A percentile compares a stretch with the other conserved stretches of the same genome.
phyloP scores from a whole-genome alignment of 495 filamentous ascomycete genomes.

The Podospora tetraspora region DNA sequence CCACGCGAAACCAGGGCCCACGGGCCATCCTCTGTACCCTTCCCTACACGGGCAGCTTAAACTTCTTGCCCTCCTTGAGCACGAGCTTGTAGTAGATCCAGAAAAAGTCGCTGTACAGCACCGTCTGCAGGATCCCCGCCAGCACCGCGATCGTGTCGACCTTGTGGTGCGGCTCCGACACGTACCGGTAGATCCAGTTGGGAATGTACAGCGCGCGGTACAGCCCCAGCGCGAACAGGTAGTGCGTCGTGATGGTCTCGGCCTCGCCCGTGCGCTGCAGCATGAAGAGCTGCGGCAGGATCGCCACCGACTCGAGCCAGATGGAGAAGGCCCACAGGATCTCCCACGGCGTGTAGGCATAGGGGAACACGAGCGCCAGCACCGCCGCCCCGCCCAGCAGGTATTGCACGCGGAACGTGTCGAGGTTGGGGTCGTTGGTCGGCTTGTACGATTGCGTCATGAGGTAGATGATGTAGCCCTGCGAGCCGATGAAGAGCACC shows the following conservation, averaged over 20 bases:
- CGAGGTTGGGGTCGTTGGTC: constrained; percentile 89
- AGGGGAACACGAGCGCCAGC: constrained; percentile 78
- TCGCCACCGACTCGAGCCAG: constrained; percentile 94
- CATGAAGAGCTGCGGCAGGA: constrained; percentile 96
- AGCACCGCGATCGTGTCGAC: constrained; percentile 77
- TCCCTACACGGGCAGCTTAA: constrained; percentile 71
- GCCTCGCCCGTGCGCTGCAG: constrained; percentile 95
- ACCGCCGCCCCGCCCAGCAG: constrained; percentile 73
- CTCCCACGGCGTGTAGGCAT: constrained; percentile 65
- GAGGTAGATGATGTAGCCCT: constrained; percentile 88
- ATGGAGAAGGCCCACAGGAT: constrained; percentile 96
- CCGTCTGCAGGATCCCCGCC: constrained; percentile 85
- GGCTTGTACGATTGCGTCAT: constrained; percentile 96
- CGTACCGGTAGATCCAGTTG: constrained; percentile 93
- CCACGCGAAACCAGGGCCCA: neutral
- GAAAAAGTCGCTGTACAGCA: constrained; percentile 98
- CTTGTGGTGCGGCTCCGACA: constrained; percentile 58
- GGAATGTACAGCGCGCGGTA: constrained; percentile 96
- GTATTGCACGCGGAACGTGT: constrained; percentile 95
- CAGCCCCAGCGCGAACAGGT: constrained; percentile 87
- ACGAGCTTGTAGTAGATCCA: constrained; percentile 98
- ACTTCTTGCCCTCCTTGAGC: constrained; percentile 83
- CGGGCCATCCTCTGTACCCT: neutral
- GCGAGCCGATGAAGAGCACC: constrained; percentile 85
- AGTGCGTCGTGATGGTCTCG: constrained; percentile 96